These are phyloP conservation scores for Epichloe aotearoae DNA, from an alignment of 2,329 filamentous ascomycete genomes.

Conservation along the genomic window DNA sequence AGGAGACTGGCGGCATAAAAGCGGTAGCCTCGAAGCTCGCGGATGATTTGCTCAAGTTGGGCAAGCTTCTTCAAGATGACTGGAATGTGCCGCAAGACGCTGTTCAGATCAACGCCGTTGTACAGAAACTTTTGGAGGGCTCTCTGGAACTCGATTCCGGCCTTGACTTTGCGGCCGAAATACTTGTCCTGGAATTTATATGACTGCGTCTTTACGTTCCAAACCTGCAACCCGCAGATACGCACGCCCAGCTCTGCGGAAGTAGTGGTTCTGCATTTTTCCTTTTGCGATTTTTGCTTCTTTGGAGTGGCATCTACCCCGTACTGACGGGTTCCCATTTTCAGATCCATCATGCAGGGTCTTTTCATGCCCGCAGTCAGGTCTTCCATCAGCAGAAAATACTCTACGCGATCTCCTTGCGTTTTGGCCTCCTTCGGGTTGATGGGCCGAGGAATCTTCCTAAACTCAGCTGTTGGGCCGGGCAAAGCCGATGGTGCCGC, in stretches of 20 bases:
- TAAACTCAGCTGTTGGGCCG: conserved; percentile 23
- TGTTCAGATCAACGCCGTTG: conserved; percentile 69
- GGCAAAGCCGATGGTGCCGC: conserved; percentile 21
- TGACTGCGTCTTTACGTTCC: conserved; percentile 70
- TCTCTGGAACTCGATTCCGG: conserved; percentile 76
- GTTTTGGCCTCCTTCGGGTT: conserved; percentile 49
- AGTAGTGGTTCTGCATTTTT: conserved; percentile 86
- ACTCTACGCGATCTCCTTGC: conserved; percentile 61
- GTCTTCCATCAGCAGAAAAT: conserved; percentile 87
- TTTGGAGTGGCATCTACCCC: conserved; percentile 83
- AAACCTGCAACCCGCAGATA: conserved; percentile 91
- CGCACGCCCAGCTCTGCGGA: conserved; percentile 84
- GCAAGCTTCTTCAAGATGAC: conserved; percentile 73
- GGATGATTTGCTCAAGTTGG: conserved; percentile 71
- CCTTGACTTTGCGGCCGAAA: conserved; percentile 78
- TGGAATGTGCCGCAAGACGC: conserved; percentile 77
- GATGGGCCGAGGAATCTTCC: conserved; percentile 43
- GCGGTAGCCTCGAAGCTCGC: conserved; percentile 67
- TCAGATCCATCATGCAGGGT: conserved; percentile 92
- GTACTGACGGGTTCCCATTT: conserved; percentile 97
- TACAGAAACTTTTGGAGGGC: conserved; percentile 83
- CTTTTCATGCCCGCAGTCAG: conserved; percentile 92
- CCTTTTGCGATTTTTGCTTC: conserved; percentile 83
- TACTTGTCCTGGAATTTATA: conserved; percentile 99
- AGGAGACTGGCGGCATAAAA: conserved; percentile 92